These are phyloP conservation scores for Mucor piriformis DNA, from an alignment of 371 early-diverging fungal species.

Conservation along the genomic window DNA sequence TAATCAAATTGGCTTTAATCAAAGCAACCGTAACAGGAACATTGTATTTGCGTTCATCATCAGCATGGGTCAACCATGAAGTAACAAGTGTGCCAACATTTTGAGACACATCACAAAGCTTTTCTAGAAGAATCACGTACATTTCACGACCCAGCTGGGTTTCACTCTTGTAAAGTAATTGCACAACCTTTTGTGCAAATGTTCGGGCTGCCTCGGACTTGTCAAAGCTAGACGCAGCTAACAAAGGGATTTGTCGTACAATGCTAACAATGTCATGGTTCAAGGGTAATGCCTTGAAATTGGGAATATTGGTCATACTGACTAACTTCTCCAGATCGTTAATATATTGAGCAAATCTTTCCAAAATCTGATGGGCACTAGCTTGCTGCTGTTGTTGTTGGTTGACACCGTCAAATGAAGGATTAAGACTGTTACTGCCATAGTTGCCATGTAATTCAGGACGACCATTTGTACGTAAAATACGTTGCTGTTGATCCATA, in stretches of 20 bases:
- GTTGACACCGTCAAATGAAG: slow-evolving; percentile 4
- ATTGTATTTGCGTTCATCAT: slow-evolving; percentile 92
- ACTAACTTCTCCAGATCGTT: slow-evolving; percentile 78
- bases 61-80: slow-evolving; percentile 91
- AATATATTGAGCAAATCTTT: slow-evolving; percentile 71
- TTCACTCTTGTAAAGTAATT: slow-evolving; percentile 79
- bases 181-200: slow-evolving; percentile 87
- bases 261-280: slow-evolving; percentile 77
- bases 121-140: slow-evolving; percentile 80
- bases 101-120: slow-evolving; percentile 78
- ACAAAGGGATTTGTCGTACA: slow-evolving; percentile 71
- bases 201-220: slow-evolving; percentile 79
- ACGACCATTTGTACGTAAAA: slow-evolving; percentile 21
- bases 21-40: slow-evolving; percentile 84
- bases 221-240: slow-evolving; percentile 68
- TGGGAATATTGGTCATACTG: slow-evolving; percentile 53
- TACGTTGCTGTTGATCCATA: slow-evolving; percentile 19
- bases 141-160: slow-evolving; percentile 76
- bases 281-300: slow-evolving; percentile 71
- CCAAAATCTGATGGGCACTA: slow-evolving; percentile 62
- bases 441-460: slow-evolving; percentile 42
- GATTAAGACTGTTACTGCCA: background rate
- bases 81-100: slow-evolving; percentile 82
- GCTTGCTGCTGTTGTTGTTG: slow-evolving; percentile 23
- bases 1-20: slow-evolving; percentile 77